Percentiles rank a stretch among this genome's conserved stretches.
Evolutionary conservation across 1,139 yeast species (phyloP).

Genomic region (Casaregolazyma lundiana): DNA sequence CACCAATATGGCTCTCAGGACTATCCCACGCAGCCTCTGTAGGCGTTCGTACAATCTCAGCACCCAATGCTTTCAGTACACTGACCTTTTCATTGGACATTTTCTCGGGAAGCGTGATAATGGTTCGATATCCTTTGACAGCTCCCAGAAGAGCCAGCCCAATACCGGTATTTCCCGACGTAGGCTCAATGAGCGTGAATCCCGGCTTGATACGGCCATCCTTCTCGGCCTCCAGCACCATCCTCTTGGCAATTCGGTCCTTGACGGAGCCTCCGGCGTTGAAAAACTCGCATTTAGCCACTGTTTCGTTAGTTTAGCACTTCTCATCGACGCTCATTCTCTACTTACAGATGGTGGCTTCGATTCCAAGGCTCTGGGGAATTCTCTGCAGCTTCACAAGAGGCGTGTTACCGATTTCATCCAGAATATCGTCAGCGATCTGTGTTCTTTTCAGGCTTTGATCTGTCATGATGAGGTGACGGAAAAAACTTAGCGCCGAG

Average conservation of each 20-base stretch:
- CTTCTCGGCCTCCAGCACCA: conserved; percentile 80
- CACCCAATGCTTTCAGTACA: conserved; percentile 84
- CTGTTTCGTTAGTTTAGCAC: conserved; percentile 12
- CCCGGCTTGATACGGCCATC: conserved; percentile 80
- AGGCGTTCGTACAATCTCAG: conserved; percentile 87
- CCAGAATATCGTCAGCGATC: conserved; percentile 38
- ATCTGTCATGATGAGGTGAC: not conserved
- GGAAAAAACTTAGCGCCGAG: not conserved
- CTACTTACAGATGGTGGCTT: conserved; percentile 42
- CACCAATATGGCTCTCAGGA: conserved; percentile 89
- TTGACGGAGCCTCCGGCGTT: conserved; percentile 70
- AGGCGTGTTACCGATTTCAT: conserved; percentile 81
- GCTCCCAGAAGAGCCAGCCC: conserved; percentile 87
- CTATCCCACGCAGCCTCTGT: conserved; percentile 94
- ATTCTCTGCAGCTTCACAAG: conserved; percentile 67
- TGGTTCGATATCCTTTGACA: conserved; percentile 80
- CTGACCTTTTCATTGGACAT: conserved; percentile 91
- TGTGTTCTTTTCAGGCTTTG: not conserved
- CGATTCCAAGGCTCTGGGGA: conserved; percentile 73
- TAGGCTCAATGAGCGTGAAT: conserved; percentile 81
- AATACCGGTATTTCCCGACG: conserved; percentile 75
- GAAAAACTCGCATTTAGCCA: conserved; percentile 60
- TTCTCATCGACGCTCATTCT: conserved; percentile 18
- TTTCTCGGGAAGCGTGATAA: conserved; percentile 85
- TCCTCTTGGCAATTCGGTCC: conserved; percentile 56